A percentile compares a stretch with the other conserved stretches of the same genome.
phyloP scores from a whole-genome alignment of 2,329 filamentous ascomycete genomes.

The Rutstroemia sp. region DNA sequence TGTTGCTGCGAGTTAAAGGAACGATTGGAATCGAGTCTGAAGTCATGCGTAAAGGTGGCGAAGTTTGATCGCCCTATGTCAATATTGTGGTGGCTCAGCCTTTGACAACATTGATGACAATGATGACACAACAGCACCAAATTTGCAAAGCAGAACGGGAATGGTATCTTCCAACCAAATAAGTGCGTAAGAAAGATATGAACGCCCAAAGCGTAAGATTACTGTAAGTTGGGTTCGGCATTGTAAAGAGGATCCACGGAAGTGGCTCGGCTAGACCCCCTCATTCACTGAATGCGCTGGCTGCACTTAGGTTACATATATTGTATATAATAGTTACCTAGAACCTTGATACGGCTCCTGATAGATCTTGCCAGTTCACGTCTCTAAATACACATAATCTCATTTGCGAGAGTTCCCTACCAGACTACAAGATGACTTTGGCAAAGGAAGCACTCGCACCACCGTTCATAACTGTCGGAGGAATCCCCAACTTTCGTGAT shows the following conservation, averaged over 20 bases:
- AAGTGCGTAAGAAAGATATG: too few relatives aligned
- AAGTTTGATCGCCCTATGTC: neutral
- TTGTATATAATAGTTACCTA: neutral
- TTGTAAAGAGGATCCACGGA: neutral
- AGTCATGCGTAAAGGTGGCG: conserved; percentile 6
- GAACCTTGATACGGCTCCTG: neutral
- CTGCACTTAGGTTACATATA: neutral
- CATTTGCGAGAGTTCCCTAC: neutral
- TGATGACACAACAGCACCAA: neutral
- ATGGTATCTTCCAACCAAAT: too few relatives aligned
- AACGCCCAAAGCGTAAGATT: too few relatives aligned
- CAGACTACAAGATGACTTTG: conserved; percentile 12
- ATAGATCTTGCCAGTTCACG: neutral
- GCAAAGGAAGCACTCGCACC: conserved; percentile 27
- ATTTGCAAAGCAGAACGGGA: too few relatives aligned
- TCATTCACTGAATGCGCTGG: too few relatives aligned
- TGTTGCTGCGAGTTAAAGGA: conserved; percentile 6
- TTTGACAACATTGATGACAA: neutral
- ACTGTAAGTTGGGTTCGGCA: neutral
- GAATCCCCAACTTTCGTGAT: conserved; percentile 63
- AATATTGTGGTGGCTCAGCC: neutral
- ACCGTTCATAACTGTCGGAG: conserved; percentile 45
- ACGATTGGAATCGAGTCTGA: neutral
- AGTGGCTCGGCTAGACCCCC: neutral
- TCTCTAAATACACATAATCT: neutral